A percentile compares a stretch with the other conserved stretches of the same genome.
phyloP scores from a whole-genome alignment of 352 stramenopile species.

The Phytophthora lateralis region DNA sequence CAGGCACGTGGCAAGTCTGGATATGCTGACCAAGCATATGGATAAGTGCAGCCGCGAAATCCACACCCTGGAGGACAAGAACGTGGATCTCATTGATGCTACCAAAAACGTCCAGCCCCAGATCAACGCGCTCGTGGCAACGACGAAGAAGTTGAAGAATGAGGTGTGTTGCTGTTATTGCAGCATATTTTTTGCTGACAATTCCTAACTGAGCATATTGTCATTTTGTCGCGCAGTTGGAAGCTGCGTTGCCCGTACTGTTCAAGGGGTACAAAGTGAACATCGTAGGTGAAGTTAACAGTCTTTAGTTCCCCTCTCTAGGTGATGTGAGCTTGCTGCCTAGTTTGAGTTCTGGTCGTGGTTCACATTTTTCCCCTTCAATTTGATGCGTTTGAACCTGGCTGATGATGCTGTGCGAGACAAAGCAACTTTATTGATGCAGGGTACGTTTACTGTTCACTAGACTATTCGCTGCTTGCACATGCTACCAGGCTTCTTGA shows the following conservation, averaged over 20 bases:
- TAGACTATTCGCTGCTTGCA: conserved; percentile 17
- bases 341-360: background rate
- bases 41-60: conserved; percentile 78
- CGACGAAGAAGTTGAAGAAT: conserved; percentile 75
- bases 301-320: conserved; percentile 37
- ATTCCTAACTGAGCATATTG: conserved; percentile 8
- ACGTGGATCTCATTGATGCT: conserved; percentile 66
- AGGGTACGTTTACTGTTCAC: conserved; percentile 25
- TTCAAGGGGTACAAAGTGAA: conserved; percentile 86
- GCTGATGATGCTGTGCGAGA: background rate
- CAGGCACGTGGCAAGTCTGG: conserved; percentile 66
- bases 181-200: background rate
- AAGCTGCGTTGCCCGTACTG: conserved; percentile 57
- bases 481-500: background rate
- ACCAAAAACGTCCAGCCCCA: conserved; percentile 59
- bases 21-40: conserved; percentile 76
- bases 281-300: conserved; percentile 85
- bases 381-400: too few relatives aligned
- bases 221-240: conserved; percentile 41
- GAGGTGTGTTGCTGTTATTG: conserved; percentile 43
- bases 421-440: conserved; percentile 25
- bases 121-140: conserved; percentile 50
- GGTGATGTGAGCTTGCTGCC: background rate
- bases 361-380: too few relatives aligned
- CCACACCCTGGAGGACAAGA: conserved; percentile 71